phyloP scores from a whole-genome alignment of 2,329 filamentous ascomycete species.

The Ophiostoma sp. region DNA sequence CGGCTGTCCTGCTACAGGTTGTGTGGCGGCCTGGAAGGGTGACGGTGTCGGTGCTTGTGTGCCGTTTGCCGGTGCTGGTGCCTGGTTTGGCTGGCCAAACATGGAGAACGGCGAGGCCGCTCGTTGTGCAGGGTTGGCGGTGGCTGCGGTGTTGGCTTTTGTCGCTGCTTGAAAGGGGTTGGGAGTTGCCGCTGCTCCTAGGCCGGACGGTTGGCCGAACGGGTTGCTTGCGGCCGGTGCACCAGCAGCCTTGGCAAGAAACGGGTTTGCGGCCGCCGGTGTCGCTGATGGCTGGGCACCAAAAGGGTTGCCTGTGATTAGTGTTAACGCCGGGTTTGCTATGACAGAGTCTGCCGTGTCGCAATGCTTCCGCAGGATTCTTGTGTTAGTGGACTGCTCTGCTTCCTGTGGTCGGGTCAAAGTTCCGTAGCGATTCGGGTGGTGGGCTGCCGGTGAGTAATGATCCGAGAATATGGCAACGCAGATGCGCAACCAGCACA shows the following conservation, averaged over 20 bases:
- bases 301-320: constrained; percentile 16
- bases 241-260: constrained; percentile 9
- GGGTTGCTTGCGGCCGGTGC: constrained; percentile 10
- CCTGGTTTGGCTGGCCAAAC: constrained; percentile 17
- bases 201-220: not conserved
- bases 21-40: constrained; percentile 1
- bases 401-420: not conserved
- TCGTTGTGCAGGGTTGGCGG: not conserved
- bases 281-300: constrained; percentile 11
- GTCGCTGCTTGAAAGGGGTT: constrained; percentile 20
- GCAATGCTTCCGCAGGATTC: no score
- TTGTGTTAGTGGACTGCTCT: not conserved
- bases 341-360: not conserved
- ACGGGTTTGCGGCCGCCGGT: constrained; percentile 14
- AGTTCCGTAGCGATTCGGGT: not conserved
- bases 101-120: constrained; percentile 6
- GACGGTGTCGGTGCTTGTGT: constrained; percentile 9
- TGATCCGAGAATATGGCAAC: no score
- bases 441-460: not conserved
- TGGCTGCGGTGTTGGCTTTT: not conserved
- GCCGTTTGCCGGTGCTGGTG: not conserved
- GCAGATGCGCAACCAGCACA: no score
- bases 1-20: no score
- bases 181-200: not conserved
- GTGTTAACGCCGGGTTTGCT: not conserved